phyloP scores from a whole-genome alignment of 148 eudicot species.

The Camellia sinensis region DNA sequence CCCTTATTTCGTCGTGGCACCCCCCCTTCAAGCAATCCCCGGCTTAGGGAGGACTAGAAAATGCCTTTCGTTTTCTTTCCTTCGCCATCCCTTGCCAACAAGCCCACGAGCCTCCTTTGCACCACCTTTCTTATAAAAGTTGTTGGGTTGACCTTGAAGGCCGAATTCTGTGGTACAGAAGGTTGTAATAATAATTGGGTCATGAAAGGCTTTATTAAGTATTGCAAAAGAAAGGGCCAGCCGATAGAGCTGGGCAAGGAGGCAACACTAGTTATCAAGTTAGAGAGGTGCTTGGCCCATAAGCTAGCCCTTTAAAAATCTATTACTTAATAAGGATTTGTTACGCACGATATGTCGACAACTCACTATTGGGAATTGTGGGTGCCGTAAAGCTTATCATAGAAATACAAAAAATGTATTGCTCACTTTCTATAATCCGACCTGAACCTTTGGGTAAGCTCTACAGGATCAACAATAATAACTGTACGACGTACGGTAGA shows the following conservation, averaged over 20 bases:
- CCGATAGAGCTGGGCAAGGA: not conserved
- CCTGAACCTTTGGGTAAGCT: too few species aligned
- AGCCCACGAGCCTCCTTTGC: too few species aligned
- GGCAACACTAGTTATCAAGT: too few species aligned
- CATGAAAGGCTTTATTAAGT: not conserved
- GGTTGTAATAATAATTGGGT: not conserved
- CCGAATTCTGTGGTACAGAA: not conserved
- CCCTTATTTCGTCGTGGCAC: not conserved
- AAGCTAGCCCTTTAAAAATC: too few species aligned
- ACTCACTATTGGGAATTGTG: slow-evolving; percentile 6
- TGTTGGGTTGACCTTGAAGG: not conserved
- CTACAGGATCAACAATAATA: too few species aligned
- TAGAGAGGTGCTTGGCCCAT: too few species aligned
- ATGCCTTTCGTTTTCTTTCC: too few species aligned
- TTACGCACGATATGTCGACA: not conserved
- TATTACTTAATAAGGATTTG: not conserved
- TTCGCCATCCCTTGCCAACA: too few species aligned
- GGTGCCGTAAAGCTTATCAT: slow-evolving; percentile 6
- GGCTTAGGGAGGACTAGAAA: too few species aligned
- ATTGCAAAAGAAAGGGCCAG: not conserved
- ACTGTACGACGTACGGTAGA: too few species aligned
- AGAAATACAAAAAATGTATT: not conserved
- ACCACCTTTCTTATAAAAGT: too few species aligned
- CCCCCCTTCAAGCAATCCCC: not conserved
- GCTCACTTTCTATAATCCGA: too few species aligned